phyloP scores from a whole-genome alignment of 225 moss, liverwort and hornwort species.

The Sphagnum tenellum region DNA sequence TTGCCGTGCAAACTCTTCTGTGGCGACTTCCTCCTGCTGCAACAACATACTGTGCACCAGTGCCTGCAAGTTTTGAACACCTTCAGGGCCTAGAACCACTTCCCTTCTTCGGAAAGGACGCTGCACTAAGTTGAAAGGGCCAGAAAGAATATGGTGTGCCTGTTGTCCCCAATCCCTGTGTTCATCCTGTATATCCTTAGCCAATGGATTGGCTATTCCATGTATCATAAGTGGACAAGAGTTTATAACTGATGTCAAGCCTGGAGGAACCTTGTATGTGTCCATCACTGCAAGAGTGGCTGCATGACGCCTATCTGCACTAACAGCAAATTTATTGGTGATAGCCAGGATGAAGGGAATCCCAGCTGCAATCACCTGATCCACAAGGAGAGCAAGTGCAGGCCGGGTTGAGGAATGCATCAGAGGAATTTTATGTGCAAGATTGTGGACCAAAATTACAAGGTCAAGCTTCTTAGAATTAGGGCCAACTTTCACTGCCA shows the following conservation, averaged over 20 bases:
- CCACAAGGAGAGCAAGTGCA: slow-evolving; percentile 71
- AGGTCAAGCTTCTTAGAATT: slow-evolving; percentile 79
- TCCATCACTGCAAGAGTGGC: slow-evolving; percentile 80
- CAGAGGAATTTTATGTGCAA: slow-evolving; percentile 91
- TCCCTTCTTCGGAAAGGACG: slow-evolving; percentile 72
- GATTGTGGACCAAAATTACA: slow-evolving; percentile 84
- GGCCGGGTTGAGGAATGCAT: slow-evolving; percentile 60
- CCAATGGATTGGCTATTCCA: slow-evolving; percentile 44
- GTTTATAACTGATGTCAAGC: slow-evolving; percentile 65
- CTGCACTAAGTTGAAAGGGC: slow-evolving; percentile 81
- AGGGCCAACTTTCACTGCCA: slow-evolving; percentile 57
- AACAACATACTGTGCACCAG: slow-evolving; percentile 70
- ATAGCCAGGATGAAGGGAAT: slow-evolving; percentile 81
- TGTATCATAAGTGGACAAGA: slow-evolving; percentile 84
- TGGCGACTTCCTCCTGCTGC: slow-evolving; percentile 55
- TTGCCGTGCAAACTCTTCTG: slow-evolving; percentile 84
- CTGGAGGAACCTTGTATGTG: slow-evolving; percentile 65
- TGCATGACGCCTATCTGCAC: slow-evolving; percentile 79
- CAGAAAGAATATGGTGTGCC: slow-evolving; percentile 63
- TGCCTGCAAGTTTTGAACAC: slow-evolving; percentile 65
- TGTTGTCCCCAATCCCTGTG: slow-evolving; percentile 51
- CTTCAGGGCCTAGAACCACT: slow-evolving; percentile 72
- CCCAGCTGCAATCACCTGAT: slow-evolving; percentile 67
- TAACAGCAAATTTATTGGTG: slow-evolving; percentile 96
- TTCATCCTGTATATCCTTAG: slow-evolving; percentile 14